phyloP scores from a whole-genome alignment of 2,329 filamentous ascomycete species.

The Tolypocladium ovalisporum region DNA sequence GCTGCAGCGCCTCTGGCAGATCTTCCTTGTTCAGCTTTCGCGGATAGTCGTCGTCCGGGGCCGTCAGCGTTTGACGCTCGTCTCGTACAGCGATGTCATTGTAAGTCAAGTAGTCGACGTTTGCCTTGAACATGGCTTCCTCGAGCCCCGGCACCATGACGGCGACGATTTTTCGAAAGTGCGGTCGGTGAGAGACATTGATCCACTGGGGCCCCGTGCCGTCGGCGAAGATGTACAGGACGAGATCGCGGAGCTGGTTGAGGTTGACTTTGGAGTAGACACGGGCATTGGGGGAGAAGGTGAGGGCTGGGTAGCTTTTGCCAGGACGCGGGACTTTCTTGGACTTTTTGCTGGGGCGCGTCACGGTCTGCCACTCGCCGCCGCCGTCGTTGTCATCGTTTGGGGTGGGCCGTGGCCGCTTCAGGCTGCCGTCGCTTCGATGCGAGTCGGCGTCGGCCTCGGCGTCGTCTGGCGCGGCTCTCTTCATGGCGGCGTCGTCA shows the following conservation, averaged over 20 bases:
- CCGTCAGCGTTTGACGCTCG: constrained; percentile 20
- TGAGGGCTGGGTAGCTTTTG: constrained; percentile 48
- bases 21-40: constrained; percentile 37
- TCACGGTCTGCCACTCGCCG: constrained; percentile 45
- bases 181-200: constrained; percentile 47
- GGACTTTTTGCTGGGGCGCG: constrained; percentile 42
- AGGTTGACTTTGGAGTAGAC: constrained; percentile 53
- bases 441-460: constrained; percentile 8
- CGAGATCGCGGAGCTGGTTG: constrained; percentile 49
- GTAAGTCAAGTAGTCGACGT: constrained; percentile 37
- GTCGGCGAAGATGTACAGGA: constrained; percentile 58
- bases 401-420: constrained; percentile 36
- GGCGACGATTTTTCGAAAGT: constrained; percentile 70
- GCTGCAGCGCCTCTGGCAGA: constrained; percentile 44
- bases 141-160: constrained; percentile 91
- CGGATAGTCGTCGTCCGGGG: constrained; percentile 51
- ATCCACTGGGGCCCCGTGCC: constrained; percentile 56
- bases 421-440: constrained; percentile 30
- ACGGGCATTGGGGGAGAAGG: constrained; percentile 45
- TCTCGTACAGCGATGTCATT: constrained; percentile 22
- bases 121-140: constrained; percentile 72
- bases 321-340: constrained; percentile 50
- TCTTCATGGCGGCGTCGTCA: constrained; percentile 5
- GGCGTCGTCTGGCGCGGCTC: constrained; percentile 3
- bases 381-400: constrained; percentile 27